Conservation (phyloP, 352 stramenopile genomes). For the Pythium scleroteichum region DNA sequence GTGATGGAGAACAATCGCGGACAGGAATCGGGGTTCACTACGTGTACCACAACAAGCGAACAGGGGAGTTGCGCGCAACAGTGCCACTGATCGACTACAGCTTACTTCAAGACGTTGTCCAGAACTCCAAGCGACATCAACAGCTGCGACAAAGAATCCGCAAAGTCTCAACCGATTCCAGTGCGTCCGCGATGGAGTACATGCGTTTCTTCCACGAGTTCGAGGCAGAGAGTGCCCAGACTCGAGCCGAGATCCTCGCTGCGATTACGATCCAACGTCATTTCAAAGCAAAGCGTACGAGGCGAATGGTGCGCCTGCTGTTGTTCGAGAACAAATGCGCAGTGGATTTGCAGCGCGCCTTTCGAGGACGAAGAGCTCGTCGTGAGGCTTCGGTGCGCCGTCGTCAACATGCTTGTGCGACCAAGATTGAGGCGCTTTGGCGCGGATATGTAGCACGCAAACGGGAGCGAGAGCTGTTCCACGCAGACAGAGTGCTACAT, state of each 20-base stretch:
- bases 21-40: constrained; percentile 38
- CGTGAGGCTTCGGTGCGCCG: constrained; percentile 35
- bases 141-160: constrained; percentile 56
- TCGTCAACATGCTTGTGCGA: constrained; percentile 37
- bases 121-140: constrained; percentile 67
- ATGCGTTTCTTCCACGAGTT: constrained; percentile 71
- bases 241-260: constrained; percentile 45
- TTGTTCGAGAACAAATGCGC: constrained; percentile 61
- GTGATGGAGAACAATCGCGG: neutral
- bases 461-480: constrained; percentile 27
- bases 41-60: constrained; percentile 66
- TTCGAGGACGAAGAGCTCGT: constrained; percentile 55
- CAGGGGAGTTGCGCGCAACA: constrained; percentile 41
- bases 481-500: constrained; percentile 27
- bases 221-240: constrained; percentile 56
- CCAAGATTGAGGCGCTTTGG: constrained; percentile 55
- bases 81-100: constrained; percentile 59
- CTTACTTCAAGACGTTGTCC: constrained; percentile 70
- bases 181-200: constrained; percentile 69
- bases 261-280: constrained; percentile 65
- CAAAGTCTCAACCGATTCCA: constrained; percentile 43
- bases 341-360: constrained; percentile 63
- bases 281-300: constrained; percentile 50
- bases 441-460: constrained; percentile 39
- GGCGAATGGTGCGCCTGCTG: constrained; percentile 41